These are phyloP conservation scores for Cyberlindnera euphorbiae DNA, from an alignment of 805 yeast genomes.

Conservation along the genomic window DNA sequence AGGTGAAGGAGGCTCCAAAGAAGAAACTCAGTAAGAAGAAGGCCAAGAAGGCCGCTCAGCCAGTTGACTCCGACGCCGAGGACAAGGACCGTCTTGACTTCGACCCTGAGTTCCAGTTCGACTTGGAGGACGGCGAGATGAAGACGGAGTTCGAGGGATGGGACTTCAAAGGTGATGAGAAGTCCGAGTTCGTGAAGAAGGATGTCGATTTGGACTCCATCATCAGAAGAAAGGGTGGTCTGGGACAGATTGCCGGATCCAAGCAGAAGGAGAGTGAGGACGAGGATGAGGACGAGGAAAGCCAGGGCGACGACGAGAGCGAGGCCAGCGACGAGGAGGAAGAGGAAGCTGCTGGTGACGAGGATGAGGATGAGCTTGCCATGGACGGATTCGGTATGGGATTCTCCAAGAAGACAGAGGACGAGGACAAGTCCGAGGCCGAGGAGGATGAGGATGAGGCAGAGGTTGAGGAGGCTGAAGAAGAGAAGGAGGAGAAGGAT, in stretches of 20 bases:
- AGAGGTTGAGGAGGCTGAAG: constrained; percentile 31
- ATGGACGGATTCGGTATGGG: constrained; percentile 44
- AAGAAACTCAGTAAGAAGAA: constrained; percentile 22
- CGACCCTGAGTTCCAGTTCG: constrained; percentile 71
- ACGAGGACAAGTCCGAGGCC: constrained; percentile 28
- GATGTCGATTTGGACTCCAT: constrained; percentile 87
- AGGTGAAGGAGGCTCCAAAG: constrained; percentile 19
- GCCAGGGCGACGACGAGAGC: constrained; percentile 31
- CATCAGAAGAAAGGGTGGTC: constrained; percentile 81
- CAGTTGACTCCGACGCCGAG: constrained; percentile 29
- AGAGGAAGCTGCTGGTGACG: no score
- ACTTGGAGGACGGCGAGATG: constrained; percentile 53
- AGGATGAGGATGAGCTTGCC: constrained; percentile 37
- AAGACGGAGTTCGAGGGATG: constrained; percentile 63
- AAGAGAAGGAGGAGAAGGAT: constrained; percentile 18
- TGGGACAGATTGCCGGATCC: constrained; percentile 48
- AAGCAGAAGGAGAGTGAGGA: constrained; percentile 34
- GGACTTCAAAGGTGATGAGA: constrained; percentile 64
- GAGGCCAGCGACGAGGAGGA: constrained; percentile 32
- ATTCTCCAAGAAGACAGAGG: constrained; percentile 25
- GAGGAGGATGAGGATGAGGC: constrained; percentile 19
- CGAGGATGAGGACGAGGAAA: constrained; percentile 40
- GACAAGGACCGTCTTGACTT: constrained; percentile 46
- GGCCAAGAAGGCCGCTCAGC: constrained; percentile 21
- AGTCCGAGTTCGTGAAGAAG: constrained; percentile 29